Percentiles rank a stretch among this genome's conserved stretches.
These are phyloP conservation scores for Raffaelea deltoideospora DNA, from an alignment of 2,329 filamentous ascomycete species.

Conservation along the genomic window DNA sequence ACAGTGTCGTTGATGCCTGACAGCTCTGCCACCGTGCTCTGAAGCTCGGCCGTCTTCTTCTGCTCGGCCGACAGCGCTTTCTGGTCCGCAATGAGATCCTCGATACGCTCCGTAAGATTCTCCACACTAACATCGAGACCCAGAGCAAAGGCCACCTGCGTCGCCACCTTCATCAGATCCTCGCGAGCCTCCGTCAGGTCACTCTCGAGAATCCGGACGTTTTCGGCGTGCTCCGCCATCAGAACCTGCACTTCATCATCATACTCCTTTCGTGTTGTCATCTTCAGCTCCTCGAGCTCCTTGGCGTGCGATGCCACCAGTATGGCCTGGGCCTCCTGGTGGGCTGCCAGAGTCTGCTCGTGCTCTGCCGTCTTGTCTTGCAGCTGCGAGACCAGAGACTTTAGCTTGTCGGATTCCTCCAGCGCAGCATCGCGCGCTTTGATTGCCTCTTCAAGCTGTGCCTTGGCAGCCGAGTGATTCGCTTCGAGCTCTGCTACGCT, in stretches of 20 bases:
- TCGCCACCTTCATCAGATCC: slow-evolving; percentile 48
- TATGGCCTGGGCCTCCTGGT: slow-evolving; percentile 34
- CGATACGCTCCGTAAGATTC: slow-evolving; percentile 48
- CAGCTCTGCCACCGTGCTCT: slow-evolving; percentile 38
- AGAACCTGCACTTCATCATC: slow-evolving; percentile 43
- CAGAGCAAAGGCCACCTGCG: slow-evolving; percentile 44
- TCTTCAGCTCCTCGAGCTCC: slow-evolving; percentile 32
- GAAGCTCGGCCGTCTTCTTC: slow-evolving; percentile 40
- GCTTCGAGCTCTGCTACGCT: slow-evolving; percentile 63
- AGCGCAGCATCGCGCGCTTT: slow-evolving; percentile 35
- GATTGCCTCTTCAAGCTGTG: slow-evolving; percentile 49
- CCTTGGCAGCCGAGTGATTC: slow-evolving; percentile 49
- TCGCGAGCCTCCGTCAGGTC: slow-evolving; percentile 53
- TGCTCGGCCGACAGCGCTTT: slow-evolving; percentile 44
- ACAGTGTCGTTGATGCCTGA: slow-evolving; percentile 42
- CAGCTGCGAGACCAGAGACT: slow-evolving; percentile 33
- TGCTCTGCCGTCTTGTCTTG: slow-evolving; percentile 46
- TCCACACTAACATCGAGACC: slow-evolving; percentile 52
- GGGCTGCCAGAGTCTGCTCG: slow-evolving; percentile 38
- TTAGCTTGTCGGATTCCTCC: slow-evolving; percentile 28
- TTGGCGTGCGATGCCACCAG: slow-evolving; percentile 34
- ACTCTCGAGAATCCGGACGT: slow-evolving; percentile 38
- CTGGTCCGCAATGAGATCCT: slow-evolving; percentile 40
- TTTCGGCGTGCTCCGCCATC: slow-evolving; percentile 43
- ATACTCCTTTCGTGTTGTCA: slow-evolving; percentile 35